Percentiles rank a stretch among this genome's conserved stretches.
These are phyloP conservation scores for Penicillium sclerotigenum DNA, from an alignment of 2,329 filamentous ascomycete genomes.

Conservation along the genomic window DNA sequence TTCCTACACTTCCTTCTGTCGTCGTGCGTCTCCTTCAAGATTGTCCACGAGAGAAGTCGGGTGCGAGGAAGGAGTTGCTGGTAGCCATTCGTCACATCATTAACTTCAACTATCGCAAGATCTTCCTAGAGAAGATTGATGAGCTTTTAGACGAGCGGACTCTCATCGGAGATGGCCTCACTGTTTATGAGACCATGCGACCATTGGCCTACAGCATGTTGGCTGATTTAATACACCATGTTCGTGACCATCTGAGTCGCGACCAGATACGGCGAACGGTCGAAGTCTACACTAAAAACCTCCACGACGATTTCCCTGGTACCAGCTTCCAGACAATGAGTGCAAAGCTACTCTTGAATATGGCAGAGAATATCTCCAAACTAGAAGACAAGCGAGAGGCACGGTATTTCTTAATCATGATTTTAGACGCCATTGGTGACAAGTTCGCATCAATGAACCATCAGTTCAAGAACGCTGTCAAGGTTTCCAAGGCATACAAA, in stretches of 20 bases:
- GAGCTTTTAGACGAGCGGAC: conserved; percentile 92
- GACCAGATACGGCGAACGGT: conserved; percentile 95
- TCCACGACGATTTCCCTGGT: conserved; percentile 92
- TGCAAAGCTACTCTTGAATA: conserved; percentile 91
- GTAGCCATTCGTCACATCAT: conserved; percentile 98
- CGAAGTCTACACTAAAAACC: conserved; percentile 92
- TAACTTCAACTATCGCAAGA: conserved; percentile 96
- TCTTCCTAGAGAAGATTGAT: conserved; percentile 91
- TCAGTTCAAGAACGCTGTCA: conserved; percentile 91
- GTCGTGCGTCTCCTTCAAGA: conserved; percentile 89
- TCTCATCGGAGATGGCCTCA: conserved; percentile 90
- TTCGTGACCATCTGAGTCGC: conserved; percentile 80
- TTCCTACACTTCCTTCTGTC: conserved; percentile 79
- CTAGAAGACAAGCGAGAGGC: conserved; percentile 91
- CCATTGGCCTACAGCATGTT: conserved; percentile 98
- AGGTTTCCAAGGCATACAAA: conserved; percentile 83
- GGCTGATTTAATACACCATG: conserved; percentile 94
- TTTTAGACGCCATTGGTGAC: conserved; percentile 94
- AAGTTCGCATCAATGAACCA: conserved; percentile 98
- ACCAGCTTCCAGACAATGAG: conserved; percentile 99
- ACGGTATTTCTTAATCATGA: conserved; percentile 93
- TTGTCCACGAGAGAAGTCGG: conserved; percentile 90
- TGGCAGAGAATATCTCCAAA: conserved; percentile 97
- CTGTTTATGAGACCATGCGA: conserved; percentile 93
- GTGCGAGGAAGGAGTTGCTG: conserved; percentile 87